phyloP scores from a whole-genome alignment of 345 rosid genomes.

The Barbarea vulgaris region DNA sequence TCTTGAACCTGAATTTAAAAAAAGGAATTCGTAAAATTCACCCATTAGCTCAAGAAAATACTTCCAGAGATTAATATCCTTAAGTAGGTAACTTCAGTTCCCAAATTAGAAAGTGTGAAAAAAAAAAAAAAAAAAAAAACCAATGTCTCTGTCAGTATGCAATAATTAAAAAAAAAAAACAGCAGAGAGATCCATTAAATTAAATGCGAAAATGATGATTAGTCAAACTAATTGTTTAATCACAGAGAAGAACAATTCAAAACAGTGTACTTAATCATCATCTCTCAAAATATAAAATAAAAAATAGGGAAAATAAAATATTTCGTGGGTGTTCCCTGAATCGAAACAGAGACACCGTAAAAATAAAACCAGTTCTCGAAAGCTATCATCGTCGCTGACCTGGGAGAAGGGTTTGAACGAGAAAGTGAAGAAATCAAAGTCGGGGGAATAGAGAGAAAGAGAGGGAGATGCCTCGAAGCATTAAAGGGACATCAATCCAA shows the following conservation, averaged over 20 bases:
- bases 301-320: slow-evolving; percentile 3
- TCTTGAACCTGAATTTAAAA: slow-evolving; percentile 32
- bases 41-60: slow-evolving; percentile 22
- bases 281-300: not conserved
- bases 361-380: not conserved
- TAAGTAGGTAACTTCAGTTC: not conserved
- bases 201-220: slow-evolving; percentile 27
- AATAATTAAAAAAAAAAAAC: slow-evolving; percentile 10
- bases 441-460: not conserved
- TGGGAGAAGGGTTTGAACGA: slow-evolving; percentile 9
- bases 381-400: slow-evolving; percentile 25
- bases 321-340: slow-evolving; percentile 18
- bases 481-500: slow-evolving; percentile 40
- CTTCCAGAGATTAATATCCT: slow-evolving; percentile 24
- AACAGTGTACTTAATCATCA: not conserved
- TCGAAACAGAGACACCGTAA: not conserved
- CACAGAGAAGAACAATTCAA: slow-evolving; percentile 16
- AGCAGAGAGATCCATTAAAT: slow-evolving; percentile 3
- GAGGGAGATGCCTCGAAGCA: slow-evolving; percentile 18
- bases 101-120: not conserved
- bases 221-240: slow-evolving; percentile 39
- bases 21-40: slow-evolving; percentile 36
- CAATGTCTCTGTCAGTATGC: slow-evolving; percentile 25
- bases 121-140: not conserved
- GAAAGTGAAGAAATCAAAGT: slow-evolving; percentile 10